Evolutionary conservation across 352 stramenopile species (phyloP).

Genomic region (Phytopythium oedochilum): DNA sequence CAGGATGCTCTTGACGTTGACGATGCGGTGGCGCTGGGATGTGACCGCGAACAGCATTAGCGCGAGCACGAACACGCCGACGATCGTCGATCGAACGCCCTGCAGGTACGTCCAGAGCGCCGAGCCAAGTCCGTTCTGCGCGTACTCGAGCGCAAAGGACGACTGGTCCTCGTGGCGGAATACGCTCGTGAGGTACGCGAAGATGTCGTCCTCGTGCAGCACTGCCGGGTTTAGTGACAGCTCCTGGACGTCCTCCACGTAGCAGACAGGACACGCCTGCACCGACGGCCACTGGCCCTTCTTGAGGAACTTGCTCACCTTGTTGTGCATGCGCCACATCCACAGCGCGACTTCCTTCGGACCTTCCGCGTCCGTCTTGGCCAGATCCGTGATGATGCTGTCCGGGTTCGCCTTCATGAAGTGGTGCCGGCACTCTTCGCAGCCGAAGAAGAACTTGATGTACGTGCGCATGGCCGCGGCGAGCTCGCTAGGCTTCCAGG

Average conservation of each 20-base stretch:
- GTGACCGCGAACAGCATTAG: conserved; percentile 22
- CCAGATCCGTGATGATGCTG: conserved; percentile 40
- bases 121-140: conserved; percentile 30
- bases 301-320: conserved; percentile 71
- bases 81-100: conserved; percentile 30
- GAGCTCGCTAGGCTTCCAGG: conserved; percentile 51
- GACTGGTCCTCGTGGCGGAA: conserved; percentile 51
- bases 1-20: conserved; percentile 15
- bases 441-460: conserved; percentile 81
- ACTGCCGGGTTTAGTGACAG: conserved; percentile 39
- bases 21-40: conserved; percentile 14
- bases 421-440: conserved; percentile 68
- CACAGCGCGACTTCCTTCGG: conserved; percentile 49
- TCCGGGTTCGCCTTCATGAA: conserved; percentile 66
- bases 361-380: conserved; percentile 26
- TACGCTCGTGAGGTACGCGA: conserved; percentile 43
- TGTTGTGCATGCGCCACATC: conserved; percentile 86
- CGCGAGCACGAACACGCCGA: conserved; percentile 20
- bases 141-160: conserved; percentile 40
- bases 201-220: conserved; percentile 49
- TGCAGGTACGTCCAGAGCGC: conserved; percentile 33
- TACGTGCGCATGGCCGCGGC: conserved; percentile 63
- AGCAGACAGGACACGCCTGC: conserved; percentile 50
- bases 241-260: conserved; percentile 38
- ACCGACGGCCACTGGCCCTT: conserved; percentile 64